A percentile compares a stretch with the other conserved stretches of the same genome.
phyloP scores from a whole-genome alignment of 2,329 filamentous ascomycete species.

The Xylaria sp. region DNA sequence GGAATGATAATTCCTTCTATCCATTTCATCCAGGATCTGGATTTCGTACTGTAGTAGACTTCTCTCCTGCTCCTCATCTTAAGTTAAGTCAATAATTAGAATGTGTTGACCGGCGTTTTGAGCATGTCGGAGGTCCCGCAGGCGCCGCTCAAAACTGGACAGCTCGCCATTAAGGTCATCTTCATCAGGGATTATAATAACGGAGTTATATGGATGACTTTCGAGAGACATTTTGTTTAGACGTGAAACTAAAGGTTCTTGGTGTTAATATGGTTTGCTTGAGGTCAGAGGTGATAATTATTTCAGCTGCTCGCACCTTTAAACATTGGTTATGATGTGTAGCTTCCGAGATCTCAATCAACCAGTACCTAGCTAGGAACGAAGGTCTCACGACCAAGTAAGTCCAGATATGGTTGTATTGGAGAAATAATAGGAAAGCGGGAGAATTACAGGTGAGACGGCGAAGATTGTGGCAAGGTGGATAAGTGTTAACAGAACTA shows the following conservation, averaged over 20 bases:
- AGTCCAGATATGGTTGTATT: not conserved
- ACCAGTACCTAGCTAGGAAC: too few relatives aligned
- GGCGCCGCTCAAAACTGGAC: not conserved
- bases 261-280: not conserved
- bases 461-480: not conserved
- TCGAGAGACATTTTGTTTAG: not conserved
- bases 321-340: too few relatives aligned
- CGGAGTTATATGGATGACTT: not conserved
- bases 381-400: too few relatives aligned
- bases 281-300: not conserved
- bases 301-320: not conserved
- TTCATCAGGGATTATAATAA: slow-evolving; percentile 19
- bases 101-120: not conserved
- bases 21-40: slow-evolving; percentile 2
- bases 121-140: slow-evolving; percentile 3
- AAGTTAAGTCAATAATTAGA: slow-evolving; percentile 7
- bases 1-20: not conserved
- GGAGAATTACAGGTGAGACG: not conserved
- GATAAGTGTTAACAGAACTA: not conserved
- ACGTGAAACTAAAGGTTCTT: not conserved
- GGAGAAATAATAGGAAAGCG: not conserved
- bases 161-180: slow-evolving; percentile 14
- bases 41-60: not conserved
- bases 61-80: not conserved
- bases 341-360: too few relatives aligned